Evolutionary conservation across 257 asterid species (phyloP), one percentile per base, ranked within the genome.

Genomic region (Solanum pennellii): DNA sequence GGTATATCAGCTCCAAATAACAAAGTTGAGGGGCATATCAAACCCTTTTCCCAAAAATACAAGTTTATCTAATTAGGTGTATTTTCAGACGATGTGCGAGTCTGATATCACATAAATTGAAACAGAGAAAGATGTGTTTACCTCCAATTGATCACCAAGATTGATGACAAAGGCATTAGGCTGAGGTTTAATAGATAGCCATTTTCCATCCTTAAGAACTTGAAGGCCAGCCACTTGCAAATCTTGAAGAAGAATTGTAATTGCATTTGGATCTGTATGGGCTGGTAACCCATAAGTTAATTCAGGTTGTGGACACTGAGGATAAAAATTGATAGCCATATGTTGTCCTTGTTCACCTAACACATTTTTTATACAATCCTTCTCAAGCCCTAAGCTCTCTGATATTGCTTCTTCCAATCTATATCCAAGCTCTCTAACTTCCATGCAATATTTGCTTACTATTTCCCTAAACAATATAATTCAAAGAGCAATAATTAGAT

Each of bases 281-380:
- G 93, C 95, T 0, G 99, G 99, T 44, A 96, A 91, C 16, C 99
- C 99, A 7, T 88, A 95, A 5, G 99, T 95, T 41, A 96, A 90
- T 27, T 94, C 95, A 1, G 99, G 99, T 87, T 94, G 86, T 1
- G 99, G 99, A 87, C 99, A 96, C 4, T 96, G 93, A 1, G 99
- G 98, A 84, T 96, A 96, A 62, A 91, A 95, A 88, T 96, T 96
- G 66, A 96, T 39, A 27, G 99, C 98, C 98, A 94, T 94, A 79
- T 96, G 99, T 77, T 96, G 99, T 12, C 98, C 98, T 87, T 94
- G 99, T 31, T 94, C 96, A 69, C 99, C 98, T 79, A 95, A 29
- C 12, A 89, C 91, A 12, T 88, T 75, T 91, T 93, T 93, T 29
- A 97, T 92, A 85, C 87, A 84, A 42, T 91, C 94, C 47, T 92